Conservation (phyloP, 2,329 filamentous ascomycete species). For the Fusarium hostae region DNA sequence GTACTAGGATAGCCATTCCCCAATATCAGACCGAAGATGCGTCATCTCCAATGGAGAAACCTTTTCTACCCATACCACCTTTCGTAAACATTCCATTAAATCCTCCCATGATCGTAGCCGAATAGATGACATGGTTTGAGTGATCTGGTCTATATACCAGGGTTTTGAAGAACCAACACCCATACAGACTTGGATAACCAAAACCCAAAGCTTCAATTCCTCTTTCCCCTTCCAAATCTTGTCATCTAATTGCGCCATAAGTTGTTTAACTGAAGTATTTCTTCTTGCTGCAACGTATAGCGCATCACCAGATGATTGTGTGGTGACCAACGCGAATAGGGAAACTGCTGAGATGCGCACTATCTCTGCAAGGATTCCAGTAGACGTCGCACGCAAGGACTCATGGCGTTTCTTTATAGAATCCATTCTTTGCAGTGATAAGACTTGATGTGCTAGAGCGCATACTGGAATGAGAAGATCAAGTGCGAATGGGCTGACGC, state of each 20-base stretch:
- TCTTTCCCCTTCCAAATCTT: constrained; percentile 6
- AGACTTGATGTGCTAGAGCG: constrained; percentile 11
- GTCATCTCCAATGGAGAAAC: constrained; percentile 19
- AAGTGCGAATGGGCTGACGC: background rate
- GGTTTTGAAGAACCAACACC: background rate
- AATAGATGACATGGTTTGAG: background rate
- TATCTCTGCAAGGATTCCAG: constrained; percentile 14
- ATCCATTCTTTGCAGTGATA: constrained; percentile 14
- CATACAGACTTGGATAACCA: constrained; percentile 19
- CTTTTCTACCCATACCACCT: constrained; percentile 21
- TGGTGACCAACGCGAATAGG: constrained; percentile 8
- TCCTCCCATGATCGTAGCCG: constrained; percentile 6
- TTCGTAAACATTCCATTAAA: constrained; percentile 13
- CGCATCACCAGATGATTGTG: constrained; percentile 24
- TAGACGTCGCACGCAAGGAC: background rate
- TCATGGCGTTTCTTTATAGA: background rate
- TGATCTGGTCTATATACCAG: constrained; percentile 24
- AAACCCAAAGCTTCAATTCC: constrained; percentile 24
- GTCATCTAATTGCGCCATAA: background rate
- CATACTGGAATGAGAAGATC: constrained; percentile 27
- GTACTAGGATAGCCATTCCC: background rate
- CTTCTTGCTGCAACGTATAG: constrained; percentile 14
- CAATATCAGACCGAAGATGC: constrained; percentile 12
- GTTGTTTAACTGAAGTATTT: background rate
- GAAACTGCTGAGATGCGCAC: constrained; percentile 22